A percentile compares a stretch with the other conserved stretches of the same genome.
Conservation (phyloP, 2,329 filamentous ascomycete genomes). For the Nothophaeocryptopus gaeumannii region DNA sequence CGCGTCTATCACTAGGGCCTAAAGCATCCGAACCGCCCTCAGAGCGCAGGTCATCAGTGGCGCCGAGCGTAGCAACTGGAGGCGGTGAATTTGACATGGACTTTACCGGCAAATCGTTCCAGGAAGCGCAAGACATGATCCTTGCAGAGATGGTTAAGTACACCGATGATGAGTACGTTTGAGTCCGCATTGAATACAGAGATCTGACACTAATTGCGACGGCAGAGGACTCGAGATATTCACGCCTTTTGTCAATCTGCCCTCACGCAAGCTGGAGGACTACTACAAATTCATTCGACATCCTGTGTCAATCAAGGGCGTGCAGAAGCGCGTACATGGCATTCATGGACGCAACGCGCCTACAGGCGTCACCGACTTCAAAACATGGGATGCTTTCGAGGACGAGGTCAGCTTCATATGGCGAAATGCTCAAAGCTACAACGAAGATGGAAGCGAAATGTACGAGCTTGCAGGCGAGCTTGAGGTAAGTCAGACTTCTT, state of each 20-base stretch:
- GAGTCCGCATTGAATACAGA: background rate
- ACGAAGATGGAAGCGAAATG: slow-evolving; percentile 87
- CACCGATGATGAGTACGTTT: slow-evolving; percentile 62
- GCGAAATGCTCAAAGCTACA: slow-evolving; percentile 85
- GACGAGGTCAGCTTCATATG: slow-evolving; percentile 78
- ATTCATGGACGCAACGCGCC: slow-evolving; percentile 65
- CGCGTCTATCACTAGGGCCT: slow-evolving; percentile 18
- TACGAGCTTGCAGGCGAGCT: slow-evolving; percentile 73
- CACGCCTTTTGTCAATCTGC: slow-evolving; percentile 74
- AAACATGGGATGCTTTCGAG: slow-evolving; percentile 78
- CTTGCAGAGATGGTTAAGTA: slow-evolving; percentile 68
- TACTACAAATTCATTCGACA: slow-evolving; percentile 83
- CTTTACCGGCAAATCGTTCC: slow-evolving; percentile 73
- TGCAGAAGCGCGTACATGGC: slow-evolving; percentile 75
- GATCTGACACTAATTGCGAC: slow-evolving; percentile 9
- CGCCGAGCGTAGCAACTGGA: slow-evolving; percentile 27
- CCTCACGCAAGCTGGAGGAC: slow-evolving; percentile 71
- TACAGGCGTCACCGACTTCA: slow-evolving; percentile 65
- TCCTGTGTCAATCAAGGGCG: slow-evolving; percentile 72
- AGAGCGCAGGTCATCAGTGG: slow-evolving; percentile 31
- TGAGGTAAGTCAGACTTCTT: slow-evolving; percentile 57
- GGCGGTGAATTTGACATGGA: slow-evolving; percentile 36
- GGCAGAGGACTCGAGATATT: slow-evolving; percentile 63
- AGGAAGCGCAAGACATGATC: slow-evolving; percentile 83
- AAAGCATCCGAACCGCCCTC: slow-evolving; percentile 29